Conservation (phyloP, 192 early-diverging fungal species). For the Coemansia sp. region DNA sequence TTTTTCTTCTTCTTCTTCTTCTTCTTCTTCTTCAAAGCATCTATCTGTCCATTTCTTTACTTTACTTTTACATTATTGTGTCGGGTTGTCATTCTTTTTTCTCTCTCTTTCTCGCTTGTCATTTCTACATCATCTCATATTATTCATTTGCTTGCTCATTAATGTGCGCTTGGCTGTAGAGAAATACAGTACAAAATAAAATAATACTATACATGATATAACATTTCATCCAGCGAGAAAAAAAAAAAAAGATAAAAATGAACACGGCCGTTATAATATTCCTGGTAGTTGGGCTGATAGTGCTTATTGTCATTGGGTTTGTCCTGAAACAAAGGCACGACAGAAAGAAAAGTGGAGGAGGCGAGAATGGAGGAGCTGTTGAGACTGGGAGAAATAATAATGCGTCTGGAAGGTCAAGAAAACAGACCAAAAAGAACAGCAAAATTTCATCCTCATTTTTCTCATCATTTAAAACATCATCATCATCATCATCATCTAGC, state of each 20-base stretch:
- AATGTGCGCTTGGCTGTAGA: no score
- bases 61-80: no score
- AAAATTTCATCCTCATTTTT: no score
- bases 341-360: not conserved
- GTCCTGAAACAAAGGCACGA: not conserved
- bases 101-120: no score
- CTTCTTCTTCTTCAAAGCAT: not conserved
- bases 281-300: not conserved
- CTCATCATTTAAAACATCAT: no score
- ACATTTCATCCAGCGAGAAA: not conserved
- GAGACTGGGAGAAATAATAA: no score
- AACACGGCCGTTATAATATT: not conserved
- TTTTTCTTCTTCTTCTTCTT: not conserved
- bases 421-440: not conserved
- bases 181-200: no score
- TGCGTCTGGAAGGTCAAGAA: no score
- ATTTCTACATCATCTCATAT: not conserved
- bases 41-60: no score
- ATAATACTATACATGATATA: no score
- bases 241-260: not conserved
- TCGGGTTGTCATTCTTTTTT: not conserved
- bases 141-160: not conserved
- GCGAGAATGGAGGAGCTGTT: not conserved
- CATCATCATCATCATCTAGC: no score
- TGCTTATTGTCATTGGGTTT: not conserved